These are phyloP conservation scores for Raffaelea arxii DNA, from an alignment of 2,329 filamentous ascomycete genomes.

Conservation along the genomic window DNA sequence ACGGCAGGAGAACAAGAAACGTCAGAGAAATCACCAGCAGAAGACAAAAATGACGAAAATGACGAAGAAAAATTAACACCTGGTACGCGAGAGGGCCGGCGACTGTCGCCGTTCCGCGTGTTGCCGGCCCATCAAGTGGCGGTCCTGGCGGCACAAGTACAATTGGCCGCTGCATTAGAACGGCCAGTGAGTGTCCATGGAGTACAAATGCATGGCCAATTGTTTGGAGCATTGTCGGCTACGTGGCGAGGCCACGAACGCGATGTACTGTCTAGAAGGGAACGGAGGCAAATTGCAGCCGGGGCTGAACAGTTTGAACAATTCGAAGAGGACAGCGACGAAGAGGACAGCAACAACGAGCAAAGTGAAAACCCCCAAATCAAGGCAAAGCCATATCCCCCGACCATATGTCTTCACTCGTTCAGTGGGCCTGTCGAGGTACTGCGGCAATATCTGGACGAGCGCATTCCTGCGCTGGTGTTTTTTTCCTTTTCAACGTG, in stretches of 20 bases:
- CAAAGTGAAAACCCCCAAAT: slow-evolving; percentile 2
- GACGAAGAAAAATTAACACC: slow-evolving; percentile 45
- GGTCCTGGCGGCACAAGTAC: slow-evolving; percentile 59
- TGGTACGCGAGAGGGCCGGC: slow-evolving; percentile 60
- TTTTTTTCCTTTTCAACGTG: slow-evolving; percentile 83
- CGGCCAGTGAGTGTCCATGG: slow-evolving; percentile 62
- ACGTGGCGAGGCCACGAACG: slow-evolving; percentile 64
- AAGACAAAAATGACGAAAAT: too few species aligned
- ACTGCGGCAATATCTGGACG: slow-evolving; percentile 67
- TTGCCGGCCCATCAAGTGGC: slow-evolving; percentile 57
- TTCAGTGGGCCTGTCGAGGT: slow-evolving; percentile 72
- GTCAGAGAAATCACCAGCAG: slow-evolving; percentile 21
- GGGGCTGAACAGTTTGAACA: slow-evolving; percentile 32
- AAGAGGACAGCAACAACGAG: slow-evolving; percentile 16
- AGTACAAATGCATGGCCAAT: slow-evolving; percentile 64
- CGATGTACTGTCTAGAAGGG: slow-evolving; percentile 47
- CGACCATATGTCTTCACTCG: slow-evolving; percentile 85
- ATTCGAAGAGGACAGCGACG: slow-evolving; percentile 23
- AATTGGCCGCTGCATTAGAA: slow-evolving; percentile 56
- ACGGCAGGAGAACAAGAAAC: background rate
- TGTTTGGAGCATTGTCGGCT: slow-evolving; percentile 55
- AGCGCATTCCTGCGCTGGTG: slow-evolving; percentile 61
- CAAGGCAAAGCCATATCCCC: slow-evolving; percentile 66
- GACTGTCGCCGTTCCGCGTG: slow-evolving; percentile 58
- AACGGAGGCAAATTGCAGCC: slow-evolving; percentile 40